Conservation (phyloP, 768 basidiomycete species). For the Calocybe cyanea region DNA sequence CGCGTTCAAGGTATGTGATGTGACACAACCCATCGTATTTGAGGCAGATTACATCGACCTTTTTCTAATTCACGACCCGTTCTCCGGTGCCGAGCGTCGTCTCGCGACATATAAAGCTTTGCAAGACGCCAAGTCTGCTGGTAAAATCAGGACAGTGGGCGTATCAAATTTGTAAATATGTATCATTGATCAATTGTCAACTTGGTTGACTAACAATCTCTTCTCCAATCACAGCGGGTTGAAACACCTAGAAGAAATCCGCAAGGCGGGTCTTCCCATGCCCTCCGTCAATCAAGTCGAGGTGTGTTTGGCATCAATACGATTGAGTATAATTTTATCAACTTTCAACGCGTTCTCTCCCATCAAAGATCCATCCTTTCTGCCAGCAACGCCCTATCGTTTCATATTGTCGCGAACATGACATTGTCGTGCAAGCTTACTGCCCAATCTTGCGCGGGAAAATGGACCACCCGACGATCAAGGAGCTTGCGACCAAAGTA, state of each 20-base stretch:
- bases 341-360: neutral
- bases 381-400: slow-evolving; percentile 82
- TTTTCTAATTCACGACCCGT: slow-evolving; percentile 75
- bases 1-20: too few species aligned
- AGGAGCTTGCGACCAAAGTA: slow-evolving; percentile 58
- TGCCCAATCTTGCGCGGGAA: slow-evolving; percentile 68
- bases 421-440: slow-evolving; percentile 70
- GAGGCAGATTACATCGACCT: slow-evolving; percentile 49
- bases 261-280: slow-evolving; percentile 51
- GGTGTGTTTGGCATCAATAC: slow-evolving; percentile 31
- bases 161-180: slow-evolving; percentile 77
- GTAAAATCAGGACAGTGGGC: slow-evolving; percentile 70
- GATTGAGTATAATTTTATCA: neutral
- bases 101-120: slow-evolving; percentile 73
- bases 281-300: slow-evolving; percentile 84
- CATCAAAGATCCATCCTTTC: slow-evolving; percentile 67
- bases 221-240: slow-evolving; percentile 41
- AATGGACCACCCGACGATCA: slow-evolving; percentile 51
- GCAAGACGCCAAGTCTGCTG: slow-evolving; percentile 53
- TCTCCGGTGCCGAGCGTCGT: slow-evolving; percentile 58
- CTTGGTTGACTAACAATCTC: neutral
- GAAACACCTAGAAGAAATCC: slow-evolving; percentile 74
- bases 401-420: slow-evolving; percentile 60
- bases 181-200: neutral
- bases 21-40: neutral